These are phyloP conservation scores for Hypomyces rosellus DNA, from an alignment of 2,329 filamentous ascomycete genomes.

Conservation along the genomic window DNA sequence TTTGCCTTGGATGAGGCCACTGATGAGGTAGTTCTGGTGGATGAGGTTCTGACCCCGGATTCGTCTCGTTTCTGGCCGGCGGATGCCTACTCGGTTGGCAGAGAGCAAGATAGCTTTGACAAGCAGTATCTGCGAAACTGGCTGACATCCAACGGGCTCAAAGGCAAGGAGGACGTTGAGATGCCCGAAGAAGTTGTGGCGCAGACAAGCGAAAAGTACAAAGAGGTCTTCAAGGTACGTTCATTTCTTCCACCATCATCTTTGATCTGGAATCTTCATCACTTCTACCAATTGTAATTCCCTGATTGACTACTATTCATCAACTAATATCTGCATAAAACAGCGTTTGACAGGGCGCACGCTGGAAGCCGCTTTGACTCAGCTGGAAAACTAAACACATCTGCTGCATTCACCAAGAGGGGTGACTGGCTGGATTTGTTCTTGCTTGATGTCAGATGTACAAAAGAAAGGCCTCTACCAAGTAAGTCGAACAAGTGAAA, in stretches of 20 bases:
- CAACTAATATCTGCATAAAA: not conserved
- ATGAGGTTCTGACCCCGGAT: conserved; percentile 82
- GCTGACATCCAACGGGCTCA: conserved; percentile 62
- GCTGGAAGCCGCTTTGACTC: conserved; percentile 11
- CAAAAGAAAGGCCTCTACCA: too few relatives aligned
- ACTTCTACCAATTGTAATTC: not conserved
- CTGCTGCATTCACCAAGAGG: too few relatives aligned
- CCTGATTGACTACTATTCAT: not conserved
- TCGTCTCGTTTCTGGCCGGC: conserved; percentile 82
- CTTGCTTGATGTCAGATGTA: too few relatives aligned
- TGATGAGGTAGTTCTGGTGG: conserved; percentile 42
- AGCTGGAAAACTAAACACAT: conserved; percentile 9
- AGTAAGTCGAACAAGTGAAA: too few relatives aligned
- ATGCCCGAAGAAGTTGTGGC: conserved; percentile 60
- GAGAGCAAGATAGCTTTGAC: conserved; percentile 77
- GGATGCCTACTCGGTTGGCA: conserved; percentile 57
- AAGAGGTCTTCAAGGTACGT: conserved; percentile 54
- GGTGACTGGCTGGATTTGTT: too few relatives aligned
- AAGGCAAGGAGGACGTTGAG: conserved; percentile 40
- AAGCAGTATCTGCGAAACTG: conserved; percentile 84
- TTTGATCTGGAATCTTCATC: not conserved
- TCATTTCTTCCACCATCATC: not conserved
- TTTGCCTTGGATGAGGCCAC: conserved; percentile 43
- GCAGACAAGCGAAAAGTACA: conserved; percentile 66
- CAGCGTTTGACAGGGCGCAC: conserved; percentile 11